Conservation (phyloP, 495 filamentous ascomycete genomes). For the Tuber magnatum region DNA sequence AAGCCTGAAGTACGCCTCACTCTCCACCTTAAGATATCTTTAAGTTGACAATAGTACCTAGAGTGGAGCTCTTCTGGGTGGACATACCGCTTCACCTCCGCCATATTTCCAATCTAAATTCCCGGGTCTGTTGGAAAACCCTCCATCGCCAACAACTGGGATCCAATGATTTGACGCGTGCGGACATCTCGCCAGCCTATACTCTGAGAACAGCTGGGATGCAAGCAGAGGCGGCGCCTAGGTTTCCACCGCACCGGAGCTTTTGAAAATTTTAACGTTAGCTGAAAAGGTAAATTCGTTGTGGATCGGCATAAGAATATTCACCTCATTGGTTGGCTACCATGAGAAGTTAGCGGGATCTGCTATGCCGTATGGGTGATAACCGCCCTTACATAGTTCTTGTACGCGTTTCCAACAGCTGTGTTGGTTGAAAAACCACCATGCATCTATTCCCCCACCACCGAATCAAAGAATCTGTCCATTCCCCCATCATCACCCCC, state of each 20-base stretch:
- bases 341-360: constrained; percentile 52
- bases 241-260: constrained; percentile 50
- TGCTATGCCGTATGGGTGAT: constrained; percentile 49
- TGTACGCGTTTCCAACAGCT: constrained; percentile 47
- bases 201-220: constrained; percentile 48
- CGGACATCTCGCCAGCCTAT: constrained; percentile 50
- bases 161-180: constrained; percentile 56
- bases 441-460: constrained; percentile 42
- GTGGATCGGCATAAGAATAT: neutral
- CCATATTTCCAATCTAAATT: constrained; percentile 47
- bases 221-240: constrained; percentile 40
- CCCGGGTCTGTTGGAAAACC: constrained; percentile 39
- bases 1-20: constrained; percentile 47
- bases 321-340: constrained; percentile 51
- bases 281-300: neutral
- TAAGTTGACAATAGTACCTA: neutral
- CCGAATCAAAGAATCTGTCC: constrained; percentile 44
- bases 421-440: constrained; percentile 46
- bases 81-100: constrained; percentile 45
- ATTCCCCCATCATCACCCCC: constrained; percentile 51
- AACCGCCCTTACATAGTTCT: constrained; percentile 52
- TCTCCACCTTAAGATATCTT: constrained; percentile 42
- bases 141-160: constrained; percentile 48
- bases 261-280: constrained; percentile 40
- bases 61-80: neutral